These are phyloP conservation scores for Botrytis deweyae DNA, from an alignment of 2,329 filamentous ascomycete genomes.

Conservation along the genomic window DNA sequence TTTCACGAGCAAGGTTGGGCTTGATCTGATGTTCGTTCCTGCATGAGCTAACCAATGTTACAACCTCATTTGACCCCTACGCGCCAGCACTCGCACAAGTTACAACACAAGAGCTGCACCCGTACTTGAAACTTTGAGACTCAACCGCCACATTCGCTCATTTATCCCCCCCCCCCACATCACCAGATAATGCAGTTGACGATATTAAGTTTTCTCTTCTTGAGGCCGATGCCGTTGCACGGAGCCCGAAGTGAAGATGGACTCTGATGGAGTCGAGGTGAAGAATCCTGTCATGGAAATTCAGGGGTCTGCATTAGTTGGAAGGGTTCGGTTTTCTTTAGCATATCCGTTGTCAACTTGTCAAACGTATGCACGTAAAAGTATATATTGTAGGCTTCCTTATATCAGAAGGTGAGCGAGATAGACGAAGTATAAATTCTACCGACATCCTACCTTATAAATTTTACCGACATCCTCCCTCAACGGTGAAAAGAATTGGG, in stretches of 20 bases:
- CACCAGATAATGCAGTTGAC: neutral
- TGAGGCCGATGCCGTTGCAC: neutral
- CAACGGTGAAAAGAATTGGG: too few relatives aligned
- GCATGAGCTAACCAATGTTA: neutral
- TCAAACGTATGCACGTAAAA: neutral
- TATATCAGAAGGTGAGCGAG: neutral
- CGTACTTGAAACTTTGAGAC: neutral
- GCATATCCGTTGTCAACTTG: neutral
- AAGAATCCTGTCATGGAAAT: neutral
- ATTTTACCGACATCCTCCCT: neutral
- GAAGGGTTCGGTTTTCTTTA: neutral
- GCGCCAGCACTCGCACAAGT: neutral
- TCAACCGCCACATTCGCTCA: neutral
- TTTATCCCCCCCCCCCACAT: too few relatives aligned
- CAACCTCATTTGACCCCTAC: slow-evolving; percentile 1
- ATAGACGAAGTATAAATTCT: neutral
- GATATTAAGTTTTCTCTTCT: neutral
- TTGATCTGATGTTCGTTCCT: neutral
- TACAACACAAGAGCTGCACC: neutral
- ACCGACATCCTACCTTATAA: neutral
- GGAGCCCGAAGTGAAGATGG: too few relatives aligned
- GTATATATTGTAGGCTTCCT: neutral
- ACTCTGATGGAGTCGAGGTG: neutral
- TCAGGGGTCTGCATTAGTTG: slow-evolving; percentile 1
- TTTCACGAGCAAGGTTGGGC: neutral